phyloP scores from a whole-genome alignment of 305 asterid species.

The Fraxinus sp. region DNA sequence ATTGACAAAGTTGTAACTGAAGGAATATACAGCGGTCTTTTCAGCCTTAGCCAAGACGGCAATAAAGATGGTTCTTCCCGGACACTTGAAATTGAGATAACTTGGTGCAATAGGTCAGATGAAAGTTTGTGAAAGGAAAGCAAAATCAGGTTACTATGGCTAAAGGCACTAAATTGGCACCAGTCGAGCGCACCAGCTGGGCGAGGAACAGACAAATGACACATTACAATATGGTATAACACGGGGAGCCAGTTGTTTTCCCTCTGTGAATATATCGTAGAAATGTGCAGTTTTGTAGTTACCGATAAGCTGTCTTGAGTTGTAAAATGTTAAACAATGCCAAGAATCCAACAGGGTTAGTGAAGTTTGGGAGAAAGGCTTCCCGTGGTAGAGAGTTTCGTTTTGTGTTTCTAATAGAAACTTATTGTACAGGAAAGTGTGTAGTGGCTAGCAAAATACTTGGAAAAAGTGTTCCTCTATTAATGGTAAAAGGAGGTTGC shows the following conservation, averaged over 20 bases:
- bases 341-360: constrained; percentile 17
- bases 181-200: constrained; percentile 8
- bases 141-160: not conserved
- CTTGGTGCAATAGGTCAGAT: constrained; percentile 44
- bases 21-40: constrained; percentile 44
- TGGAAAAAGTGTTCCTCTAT: constrained; percentile 27
- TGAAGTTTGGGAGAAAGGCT: constrained; percentile 13
- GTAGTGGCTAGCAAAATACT: constrained; percentile 24
- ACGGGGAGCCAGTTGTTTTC: constrained; percentile 9
- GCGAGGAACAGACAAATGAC: not conserved
- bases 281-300: constrained; percentile 28
- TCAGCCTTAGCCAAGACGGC: constrained; percentile 42
- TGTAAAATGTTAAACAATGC: constrained; percentile 17
- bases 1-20: constrained; percentile 77
- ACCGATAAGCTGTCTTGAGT: not conserved
- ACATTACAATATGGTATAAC: constrained; percentile 17
- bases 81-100: constrained; percentile 44
- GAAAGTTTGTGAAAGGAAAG: constrained; percentile 31
- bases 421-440: constrained; percentile 34
- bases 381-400: constrained; percentile 5
- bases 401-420: constrained; percentile 17
- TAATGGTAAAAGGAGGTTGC: constrained; percentile 30
- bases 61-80: constrained; percentile 46
- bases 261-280: constrained; percentile 27
- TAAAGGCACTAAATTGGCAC: constrained; percentile 16